A percentile compares a stretch with the other conserved stretches of the same genome.
Evolutionary conservation across 2,329 filamentous ascomycete genomes (phyloP).

Genomic region (Pseudocercospora eumusae): DNA sequence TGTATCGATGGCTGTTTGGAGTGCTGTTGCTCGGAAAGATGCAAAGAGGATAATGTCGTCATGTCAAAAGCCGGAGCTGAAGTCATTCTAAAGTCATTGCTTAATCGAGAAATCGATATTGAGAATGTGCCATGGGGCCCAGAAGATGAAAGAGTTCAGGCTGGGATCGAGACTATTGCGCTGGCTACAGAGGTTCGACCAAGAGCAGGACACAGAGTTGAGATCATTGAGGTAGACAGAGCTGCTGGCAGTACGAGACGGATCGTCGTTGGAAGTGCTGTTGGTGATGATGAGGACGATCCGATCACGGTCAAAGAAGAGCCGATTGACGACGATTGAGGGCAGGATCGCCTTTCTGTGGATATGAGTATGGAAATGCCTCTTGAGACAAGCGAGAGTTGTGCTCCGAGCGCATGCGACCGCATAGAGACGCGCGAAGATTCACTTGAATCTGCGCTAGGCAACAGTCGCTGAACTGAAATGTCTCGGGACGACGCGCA

Average conservation of each 20-base stretch:
- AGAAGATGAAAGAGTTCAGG: slow-evolving; percentile 65
- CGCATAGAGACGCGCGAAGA: too few relatives aligned
- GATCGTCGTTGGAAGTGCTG: slow-evolving; percentile 31
- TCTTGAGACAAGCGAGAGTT: too few relatives aligned
- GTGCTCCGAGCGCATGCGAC: too few relatives aligned
- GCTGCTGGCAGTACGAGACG: slow-evolving; percentile 36
- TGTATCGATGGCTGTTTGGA: slow-evolving; percentile 84
- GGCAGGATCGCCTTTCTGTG: too few relatives aligned
- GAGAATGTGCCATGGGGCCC: slow-evolving; percentile 84
- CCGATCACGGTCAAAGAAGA: slow-evolving; percentile 40
- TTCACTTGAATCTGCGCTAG: too few relatives aligned
- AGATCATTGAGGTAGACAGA: slow-evolving; percentile 46
- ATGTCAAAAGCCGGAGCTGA: slow-evolving; percentile 89
- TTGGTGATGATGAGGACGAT: slow-evolving; percentile 27
- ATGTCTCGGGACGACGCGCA: too few relatives aligned
- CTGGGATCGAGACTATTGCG: slow-evolving; percentile 80
- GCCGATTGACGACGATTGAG: slow-evolving; percentile 31
- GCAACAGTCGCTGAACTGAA: too few relatives aligned
- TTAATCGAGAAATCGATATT: slow-evolving; percentile 77
- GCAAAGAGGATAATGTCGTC: slow-evolving; percentile 83
- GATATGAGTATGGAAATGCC: too few relatives aligned
- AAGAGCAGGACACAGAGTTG: slow-evolving; percentile 43
- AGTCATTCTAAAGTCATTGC: slow-evolving; percentile 74
- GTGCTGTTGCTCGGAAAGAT: slow-evolving; percentile 82
- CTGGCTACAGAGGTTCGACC: slow-evolving; percentile 66